Base-by-base conservation (phyloP, 1,284 basidiomycete genomes). In the Sparassis latifolia region DNA sequence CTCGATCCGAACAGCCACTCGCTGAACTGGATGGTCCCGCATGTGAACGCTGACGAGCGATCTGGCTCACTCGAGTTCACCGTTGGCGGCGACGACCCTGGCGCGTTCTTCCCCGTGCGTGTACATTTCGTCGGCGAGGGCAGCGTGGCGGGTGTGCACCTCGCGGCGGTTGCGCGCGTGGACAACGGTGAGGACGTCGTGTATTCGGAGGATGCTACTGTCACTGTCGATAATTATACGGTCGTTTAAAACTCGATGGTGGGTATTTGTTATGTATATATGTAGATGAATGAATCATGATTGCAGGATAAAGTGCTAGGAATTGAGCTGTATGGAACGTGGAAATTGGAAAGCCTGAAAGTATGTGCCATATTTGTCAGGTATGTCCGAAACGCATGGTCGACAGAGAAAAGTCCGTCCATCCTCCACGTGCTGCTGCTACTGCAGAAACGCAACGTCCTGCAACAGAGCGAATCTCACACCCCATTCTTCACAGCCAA, bases 41-140 rank as follows among this genome's bases (percentile, higher is more conserved):
- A 69, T 10, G 73, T 94, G 53, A 80, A 80, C 9, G 60, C 78
- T 2, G 73, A 77, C 30, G 80, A 78, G 33, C 77, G 80, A 29
- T 84, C 82, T 0, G 93, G 94, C 7, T 87, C 83, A 10, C 75
- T 98, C 59, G 92, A 97, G 62, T 97, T 98, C 71, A 84, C 78
- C 32, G 82, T 92, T 47, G 84, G 83, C 31, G 90, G 92, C 2
- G 90, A 93, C 56, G 92, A 96, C 56, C 71, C 77, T 0, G 85
- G 84, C 12, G 81, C 80, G 9, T 96, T 97, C 76, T 99, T 97
- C 89, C 96, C 96, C 4, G 91, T 98, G 53, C 76, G 78, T 41
- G 86, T 97, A 6, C 72, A 78, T 10, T 97, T 98, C 65, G 81
- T 88, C 46, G 86, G 83, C 3, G 77, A 85, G 54, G 89, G 89